Percentiles rank a stretch among this genome's conserved stretches.
Evolutionary conservation across 306 rosid genomes (phyloP).

Genomic region (Sophora flavescens): DNA sequence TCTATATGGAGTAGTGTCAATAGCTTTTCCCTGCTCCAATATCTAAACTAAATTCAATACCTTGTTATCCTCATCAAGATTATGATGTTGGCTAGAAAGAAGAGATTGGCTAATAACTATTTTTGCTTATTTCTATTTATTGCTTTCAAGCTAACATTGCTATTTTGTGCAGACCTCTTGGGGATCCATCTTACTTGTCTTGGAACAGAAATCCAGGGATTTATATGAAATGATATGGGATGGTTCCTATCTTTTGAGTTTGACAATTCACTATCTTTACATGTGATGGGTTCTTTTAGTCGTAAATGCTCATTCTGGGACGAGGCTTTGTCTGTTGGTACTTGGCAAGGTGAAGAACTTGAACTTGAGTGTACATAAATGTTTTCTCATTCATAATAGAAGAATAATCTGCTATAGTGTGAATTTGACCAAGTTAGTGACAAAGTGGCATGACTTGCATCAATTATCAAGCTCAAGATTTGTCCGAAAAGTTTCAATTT

Average conservation of each 20-base stretch:
- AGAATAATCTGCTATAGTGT: not conserved
- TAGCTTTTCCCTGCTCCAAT: not conserved
- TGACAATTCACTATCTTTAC: conserved; percentile 7
- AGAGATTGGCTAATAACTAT: not conserved
- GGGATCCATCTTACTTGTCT: conserved; percentile 89
- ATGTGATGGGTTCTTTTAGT: conserved; percentile 7
- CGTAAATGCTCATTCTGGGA: conserved; percentile 27
- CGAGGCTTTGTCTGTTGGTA: conserved; percentile 13
- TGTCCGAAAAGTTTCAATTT: conserved; percentile 1
- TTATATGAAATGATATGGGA: conserved; percentile 38
- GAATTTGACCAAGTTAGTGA: conserved; percentile 18
- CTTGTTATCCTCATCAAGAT: not conserved
- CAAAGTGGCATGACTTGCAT: conserved; percentile 1
- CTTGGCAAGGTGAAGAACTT: conserved; percentile 29
- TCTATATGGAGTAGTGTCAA: not conserved
- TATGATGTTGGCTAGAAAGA: not conserved
- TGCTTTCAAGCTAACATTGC: conserved; percentile 35
- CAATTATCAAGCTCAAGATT: conserved; percentile 15
- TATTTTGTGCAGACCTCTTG: conserved; percentile 80
- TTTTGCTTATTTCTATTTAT: conserved; percentile 12
- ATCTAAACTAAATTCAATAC: not conserved
- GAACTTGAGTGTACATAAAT: conserved; percentile 42
- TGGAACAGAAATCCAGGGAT: conserved; percentile 73
- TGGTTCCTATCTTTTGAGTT: conserved; percentile 10
- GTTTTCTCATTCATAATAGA: not conserved